Conservation (phyloP, 2,329 filamentous ascomycete species). For the Colletotrichum orbiculare region DNA sequence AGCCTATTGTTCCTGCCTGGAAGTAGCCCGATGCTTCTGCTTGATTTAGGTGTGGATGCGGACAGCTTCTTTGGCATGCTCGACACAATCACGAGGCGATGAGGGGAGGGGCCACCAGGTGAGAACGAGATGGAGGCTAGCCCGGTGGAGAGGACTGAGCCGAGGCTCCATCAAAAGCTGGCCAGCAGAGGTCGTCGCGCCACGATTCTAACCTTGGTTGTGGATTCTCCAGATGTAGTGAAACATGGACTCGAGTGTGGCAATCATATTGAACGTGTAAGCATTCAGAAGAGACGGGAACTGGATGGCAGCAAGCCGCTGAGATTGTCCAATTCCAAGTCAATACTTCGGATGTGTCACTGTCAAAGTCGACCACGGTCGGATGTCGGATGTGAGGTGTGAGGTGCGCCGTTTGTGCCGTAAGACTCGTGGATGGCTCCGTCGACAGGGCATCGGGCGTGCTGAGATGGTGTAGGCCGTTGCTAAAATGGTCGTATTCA, state of each 20-base stretch:
- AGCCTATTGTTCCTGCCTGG: background rate
- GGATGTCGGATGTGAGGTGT: no score
- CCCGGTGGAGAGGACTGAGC: background rate
- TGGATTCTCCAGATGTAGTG: conserved; percentile 4
- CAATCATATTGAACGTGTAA: background rate
- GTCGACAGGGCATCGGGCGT: no score
- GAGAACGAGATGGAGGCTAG: background rate
- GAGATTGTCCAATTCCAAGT: no score
- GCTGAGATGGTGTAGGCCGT: no score
- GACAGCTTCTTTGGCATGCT: background rate
- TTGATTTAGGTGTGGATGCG: background rate
- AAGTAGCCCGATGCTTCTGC: background rate
- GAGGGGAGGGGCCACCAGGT: background rate
- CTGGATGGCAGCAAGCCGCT: no score
- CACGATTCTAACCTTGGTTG: background rate
- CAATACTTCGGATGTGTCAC: no score
- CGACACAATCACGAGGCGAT: background rate
- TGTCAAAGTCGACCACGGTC: no score
- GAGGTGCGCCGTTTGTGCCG: no score
- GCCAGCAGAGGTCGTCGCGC: background rate
- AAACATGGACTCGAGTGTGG: background rate
- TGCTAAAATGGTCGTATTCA: no score
- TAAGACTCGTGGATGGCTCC: no score
- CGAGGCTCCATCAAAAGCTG: conserved; percentile 3
- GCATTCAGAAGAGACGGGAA: no score